Evolutionary conservation across 768 basidiomycete genomes (phyloP), one percentile per base, ranked within the genome.

Genomic region (Mrakia hoshinonis): DNA sequence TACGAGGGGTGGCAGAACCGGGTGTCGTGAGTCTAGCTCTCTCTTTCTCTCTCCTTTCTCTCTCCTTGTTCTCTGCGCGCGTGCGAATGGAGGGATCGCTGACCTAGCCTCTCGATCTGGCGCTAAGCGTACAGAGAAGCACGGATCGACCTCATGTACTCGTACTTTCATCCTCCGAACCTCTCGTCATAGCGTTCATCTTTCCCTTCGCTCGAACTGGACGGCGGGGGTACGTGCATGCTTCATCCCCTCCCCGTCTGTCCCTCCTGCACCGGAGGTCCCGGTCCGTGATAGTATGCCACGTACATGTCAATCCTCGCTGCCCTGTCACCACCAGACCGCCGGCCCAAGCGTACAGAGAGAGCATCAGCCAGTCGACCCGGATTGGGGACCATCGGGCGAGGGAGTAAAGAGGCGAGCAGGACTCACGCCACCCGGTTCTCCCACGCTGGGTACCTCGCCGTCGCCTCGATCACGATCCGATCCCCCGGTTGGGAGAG

Each of bases 241-340:
- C 43, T 43, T 43, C n/a, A n/a, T 43, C 43, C 7, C 6, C 6
- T 43, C 43, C 15, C 43, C 7, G 43, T 43, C 43, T 43, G 43
- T 43, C 43, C 15, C 43, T 6, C 15, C 43, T 43, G 43, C 43
- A 7, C 43, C 43, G 43, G 6, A 6, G 7, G 43, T 34, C 31
- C 31, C 11, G 58, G 58, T 22, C 58, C 58, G 22, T 61, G 58
- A 39, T 61, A 61, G 58, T 61, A 61, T 18, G 58, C 31, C 20
- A 61, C 34, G 20, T 36, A 61, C 20, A 61, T 39, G 11, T 61
- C 58, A n/a, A 61, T 61, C 36, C 58, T 15, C 22, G 58, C 58
- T 22, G 34, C 58, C 22, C 58, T 61, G 58, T 34, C 46, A 47
- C 46, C 10, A 47, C 46, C 10, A 47, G 20, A 20, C 10, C 10